Base-by-base conservation (phyloP, 2,329 filamentous ascomycete species). In the Sclerotinia sclerotiorum region DNA sequence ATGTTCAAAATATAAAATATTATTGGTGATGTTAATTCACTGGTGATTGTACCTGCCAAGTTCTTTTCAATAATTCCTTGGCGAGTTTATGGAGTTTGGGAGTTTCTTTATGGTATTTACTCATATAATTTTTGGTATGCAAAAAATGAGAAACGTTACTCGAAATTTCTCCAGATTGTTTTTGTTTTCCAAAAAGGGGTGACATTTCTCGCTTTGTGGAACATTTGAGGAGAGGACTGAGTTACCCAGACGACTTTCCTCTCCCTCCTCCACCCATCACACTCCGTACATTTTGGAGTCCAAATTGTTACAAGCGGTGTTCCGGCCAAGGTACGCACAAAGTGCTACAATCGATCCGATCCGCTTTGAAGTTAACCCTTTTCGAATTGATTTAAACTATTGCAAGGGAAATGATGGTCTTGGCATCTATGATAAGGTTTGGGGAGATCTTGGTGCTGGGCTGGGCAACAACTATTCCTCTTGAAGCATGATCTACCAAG, bases 401-500 rank as follows among this genome's bases (percentile, higher is more conserved):
- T 27, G 51, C 24, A 17, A 51, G 46, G 15, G 29, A 52, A 24
- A 39, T n/a, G 32, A 63, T 35, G 21, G n/a, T 49, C 60, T 63
- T 63, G 60, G 60, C 60, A 63, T 63, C 60, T 63, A 29, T 24
- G 46, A 63, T 63, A 27, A 39, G 60, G 46, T 63, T 39, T 63
- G 29, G 46, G 60, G 10, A 51, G 32, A 51, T 51, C 60, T 63
- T 63, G 60, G 60, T 63, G 32, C 48, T 62, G 60, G 24, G 60
- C 60, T 63, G 15, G 60, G 60, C 60, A 32, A 27, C 29, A 39
- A 27, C 48, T 51, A 63, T 51, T 51, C 29, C 21, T 42, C 46
- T 51, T 42, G 29, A 32, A 35, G 21, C 21, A 61, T n/a, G 58
- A 61, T 61, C 29, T 35, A 17, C 44, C 42, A 35, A 61, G 46